Percentiles rank a stretch among this genome's conserved stretches.
Conservation (phyloP, 163 green algal genomes). For the Prototheca stagnorum region DNA sequence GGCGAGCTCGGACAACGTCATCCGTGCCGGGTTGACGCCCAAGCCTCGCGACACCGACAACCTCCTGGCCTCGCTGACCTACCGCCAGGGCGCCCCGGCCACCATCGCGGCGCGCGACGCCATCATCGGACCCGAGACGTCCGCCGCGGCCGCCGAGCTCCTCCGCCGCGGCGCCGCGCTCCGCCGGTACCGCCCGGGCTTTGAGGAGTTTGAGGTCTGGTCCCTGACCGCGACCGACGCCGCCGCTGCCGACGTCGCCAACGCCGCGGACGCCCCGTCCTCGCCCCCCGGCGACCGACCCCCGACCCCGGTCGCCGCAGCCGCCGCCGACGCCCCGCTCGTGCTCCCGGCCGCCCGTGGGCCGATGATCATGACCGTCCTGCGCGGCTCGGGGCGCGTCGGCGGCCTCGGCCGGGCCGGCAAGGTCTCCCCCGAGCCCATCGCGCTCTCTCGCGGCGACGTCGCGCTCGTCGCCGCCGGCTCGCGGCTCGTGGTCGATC, state of each 20-base stretch:
- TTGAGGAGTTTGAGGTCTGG: constrained; percentile 80
- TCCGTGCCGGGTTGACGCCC: constrained; percentile 86
- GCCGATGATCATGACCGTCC: constrained; percentile 42
- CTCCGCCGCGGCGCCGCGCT: constrained; percentile 10
- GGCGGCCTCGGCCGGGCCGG: not conserved
- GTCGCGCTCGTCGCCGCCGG: constrained; percentile 17
- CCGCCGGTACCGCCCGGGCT: constrained; percentile 48
- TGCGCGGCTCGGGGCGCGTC: too few species aligned
- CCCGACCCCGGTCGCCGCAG: too few species aligned
- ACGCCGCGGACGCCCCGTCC: too few species aligned
- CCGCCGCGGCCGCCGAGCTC: too few species aligned
- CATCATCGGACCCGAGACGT: constrained; percentile 12
- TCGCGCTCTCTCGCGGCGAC: not conserved
- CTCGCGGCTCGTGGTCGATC: constrained; percentile 25
- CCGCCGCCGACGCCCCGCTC: constrained; percentile 7
- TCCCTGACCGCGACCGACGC: constrained; percentile 21
- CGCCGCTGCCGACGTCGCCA: too few species aligned
- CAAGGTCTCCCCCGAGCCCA: not conserved
- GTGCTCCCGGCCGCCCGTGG: constrained; percentile 24
- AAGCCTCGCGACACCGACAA: constrained; percentile 74
- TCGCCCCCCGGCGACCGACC: too few species aligned
- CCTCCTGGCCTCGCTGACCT: constrained; percentile 78
- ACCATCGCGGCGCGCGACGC: constrained; percentile 34
- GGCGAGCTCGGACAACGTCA: constrained; percentile 93
- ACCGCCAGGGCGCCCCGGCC: constrained; percentile 47